Conservation (phyloP, 2,329 filamentous ascomycete species). For the Didymella pinodella region DNA sequence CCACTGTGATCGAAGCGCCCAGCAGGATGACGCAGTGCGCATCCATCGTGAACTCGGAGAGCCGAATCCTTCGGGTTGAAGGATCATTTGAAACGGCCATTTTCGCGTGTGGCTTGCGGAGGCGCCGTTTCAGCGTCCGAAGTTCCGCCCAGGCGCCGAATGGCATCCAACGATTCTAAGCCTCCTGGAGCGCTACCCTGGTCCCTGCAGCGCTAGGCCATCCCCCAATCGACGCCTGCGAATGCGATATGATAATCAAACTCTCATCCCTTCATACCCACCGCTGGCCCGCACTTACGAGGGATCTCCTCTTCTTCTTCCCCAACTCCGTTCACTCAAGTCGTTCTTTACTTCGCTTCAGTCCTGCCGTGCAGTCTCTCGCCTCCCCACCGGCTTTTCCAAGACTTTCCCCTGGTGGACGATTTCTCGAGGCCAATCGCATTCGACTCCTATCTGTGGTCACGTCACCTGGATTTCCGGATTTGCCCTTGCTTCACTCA, state of each 20-base stretch:
- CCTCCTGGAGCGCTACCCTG: conserved; percentile 20
- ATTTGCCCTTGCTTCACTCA: conserved; percentile 43
- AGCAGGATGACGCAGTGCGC: conserved; percentile 25
- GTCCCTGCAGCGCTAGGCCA: conserved; percentile 23
- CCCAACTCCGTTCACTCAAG: conserved; percentile 37
- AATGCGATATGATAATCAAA: conserved; percentile 34
- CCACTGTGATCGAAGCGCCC: conserved; percentile 6
- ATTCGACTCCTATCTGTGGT: conserved; percentile 31
- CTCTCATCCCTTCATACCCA: conserved; percentile 34
- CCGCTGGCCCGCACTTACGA: conserved; percentile 27
- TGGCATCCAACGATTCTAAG: conserved; percentile 22
- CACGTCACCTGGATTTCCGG: conserved; percentile 30
- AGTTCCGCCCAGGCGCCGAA: conserved; percentile 27
- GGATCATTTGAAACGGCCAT: conserved; percentile 33
- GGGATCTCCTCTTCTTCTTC: conserved; percentile 28
- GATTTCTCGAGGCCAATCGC: conserved; percentile 36
- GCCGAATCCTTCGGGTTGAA: conserved; percentile 17
- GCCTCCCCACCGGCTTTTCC: conserved; percentile 39
- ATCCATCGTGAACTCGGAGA: conserved; percentile 24
- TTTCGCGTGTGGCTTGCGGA: conserved; percentile 28
- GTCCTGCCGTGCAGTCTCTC: conserved; percentile 28
- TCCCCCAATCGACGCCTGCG: conserved; percentile 30
- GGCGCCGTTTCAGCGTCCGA: conserved; percentile 22
- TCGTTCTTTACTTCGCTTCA: conserved; percentile 23
- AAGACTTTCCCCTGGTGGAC: conserved; percentile 44